Conservation (phyloP, 495 filamentous ascomycete species). For the Penicillium ochrochloron region DNA sequence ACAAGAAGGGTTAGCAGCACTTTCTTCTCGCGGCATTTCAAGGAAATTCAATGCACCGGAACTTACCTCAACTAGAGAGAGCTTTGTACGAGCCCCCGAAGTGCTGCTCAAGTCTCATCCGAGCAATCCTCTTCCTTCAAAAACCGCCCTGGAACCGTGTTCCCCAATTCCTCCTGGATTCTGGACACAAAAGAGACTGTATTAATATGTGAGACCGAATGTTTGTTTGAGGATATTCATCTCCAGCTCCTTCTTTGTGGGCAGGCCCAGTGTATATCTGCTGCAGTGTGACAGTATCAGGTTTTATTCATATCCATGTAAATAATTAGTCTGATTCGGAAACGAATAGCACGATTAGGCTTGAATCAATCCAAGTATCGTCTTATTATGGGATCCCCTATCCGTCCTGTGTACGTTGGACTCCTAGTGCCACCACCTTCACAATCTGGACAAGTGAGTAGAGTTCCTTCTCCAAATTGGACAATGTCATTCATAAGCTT, state of each 20-base stretch:
- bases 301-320: background rate
- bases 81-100: background rate
- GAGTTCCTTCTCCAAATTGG: too few species aligned
- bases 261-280: background rate
- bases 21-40: too few species aligned
- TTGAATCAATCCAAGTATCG: background rate
- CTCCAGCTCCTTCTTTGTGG: background rate
- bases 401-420: too few species aligned
- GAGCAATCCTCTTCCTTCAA: background rate
- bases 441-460: background rate
- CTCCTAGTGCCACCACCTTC: too few species aligned
- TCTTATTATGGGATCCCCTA: too few species aligned
- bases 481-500: background rate
- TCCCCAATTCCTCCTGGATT: constrained; percentile 24
- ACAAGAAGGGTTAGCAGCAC: background rate
- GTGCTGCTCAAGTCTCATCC: background rate
- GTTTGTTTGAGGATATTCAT: background rate
- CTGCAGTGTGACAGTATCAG: background rate
- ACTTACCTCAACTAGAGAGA: background rate
- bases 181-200: constrained; percentile 41
- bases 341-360: background rate
- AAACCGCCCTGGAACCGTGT: background rate
- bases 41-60: background rate
- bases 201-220: constrained; percentile 23
- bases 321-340: too few species aligned